Conservation (phyloP, 2,329 filamentous ascomycete species). For the Trichophaea hybrida region DNA sequence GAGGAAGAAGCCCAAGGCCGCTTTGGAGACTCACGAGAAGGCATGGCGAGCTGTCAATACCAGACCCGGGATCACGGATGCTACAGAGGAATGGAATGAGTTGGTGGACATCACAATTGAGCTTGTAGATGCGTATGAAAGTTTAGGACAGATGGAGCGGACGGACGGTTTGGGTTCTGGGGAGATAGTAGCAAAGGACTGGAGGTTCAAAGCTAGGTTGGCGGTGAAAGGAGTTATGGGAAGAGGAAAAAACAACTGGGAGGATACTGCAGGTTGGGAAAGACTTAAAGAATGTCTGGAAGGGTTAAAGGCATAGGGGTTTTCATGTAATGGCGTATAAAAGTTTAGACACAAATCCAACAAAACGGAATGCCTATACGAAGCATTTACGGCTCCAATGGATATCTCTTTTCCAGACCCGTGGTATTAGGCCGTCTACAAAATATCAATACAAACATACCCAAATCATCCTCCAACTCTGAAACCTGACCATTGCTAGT, state of each 20-base stretch:
- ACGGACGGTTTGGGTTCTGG: constrained; percentile 41
- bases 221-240: constrained; percentile 73
- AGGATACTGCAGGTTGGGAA: constrained; percentile 56
- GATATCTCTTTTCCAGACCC: too few species aligned
- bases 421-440: background rate
- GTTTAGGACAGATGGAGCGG: constrained; percentile 48
- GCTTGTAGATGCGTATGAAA: constrained; percentile 70
- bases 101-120: constrained; percentile 68
- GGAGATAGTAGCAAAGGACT: constrained; percentile 58
- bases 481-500: too few species aligned
- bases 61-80: constrained; percentile 42
- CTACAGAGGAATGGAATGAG: constrained; percentile 51
- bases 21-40: constrained; percentile 74
- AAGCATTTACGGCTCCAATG: background rate
- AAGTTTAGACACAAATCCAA: background rate
- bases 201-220: constrained; percentile 78
- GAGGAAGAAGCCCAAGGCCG: constrained; percentile 52
- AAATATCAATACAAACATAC: too few species aligned
- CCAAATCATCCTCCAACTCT: too few species aligned
- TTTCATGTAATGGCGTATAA: background rate
- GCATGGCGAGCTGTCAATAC: constrained; percentile 63
- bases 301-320: constrained; percentile 36
- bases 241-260: constrained; percentile 68
- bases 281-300: constrained; percentile 44
- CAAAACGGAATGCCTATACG: too few species aligned